Evolutionary conservation across 208 protist genomes (phyloP).

Genomic region (Crithidia thermophila): DNA sequence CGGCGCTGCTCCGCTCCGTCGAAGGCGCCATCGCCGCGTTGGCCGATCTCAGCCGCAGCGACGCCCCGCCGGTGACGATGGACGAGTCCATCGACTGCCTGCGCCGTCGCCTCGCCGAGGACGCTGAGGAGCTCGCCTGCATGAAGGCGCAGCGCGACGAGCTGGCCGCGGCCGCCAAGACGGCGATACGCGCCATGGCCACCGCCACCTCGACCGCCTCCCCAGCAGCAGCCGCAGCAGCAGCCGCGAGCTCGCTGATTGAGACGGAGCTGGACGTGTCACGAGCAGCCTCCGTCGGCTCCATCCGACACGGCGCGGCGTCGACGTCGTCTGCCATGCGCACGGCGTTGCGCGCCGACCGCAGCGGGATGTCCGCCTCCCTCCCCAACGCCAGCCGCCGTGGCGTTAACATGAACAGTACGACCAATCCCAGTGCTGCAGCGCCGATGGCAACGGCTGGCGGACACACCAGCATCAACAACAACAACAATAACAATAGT

Average conservation of each 20-base stretch:
- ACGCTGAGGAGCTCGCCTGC: neutral
- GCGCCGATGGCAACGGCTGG: too few relatives aligned
- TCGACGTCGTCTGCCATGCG: neutral
- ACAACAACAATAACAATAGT: too few relatives aligned
- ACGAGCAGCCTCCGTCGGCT: neutral
- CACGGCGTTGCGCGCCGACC: neutral
- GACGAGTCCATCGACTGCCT: constrained; percentile 4
- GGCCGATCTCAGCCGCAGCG: neutral
- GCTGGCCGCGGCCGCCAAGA: constrained; percentile 5
- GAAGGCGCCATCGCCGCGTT: constrained; percentile 2
- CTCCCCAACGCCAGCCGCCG: neutral
- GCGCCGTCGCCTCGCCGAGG: constrained; percentile 2
- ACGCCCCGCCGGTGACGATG: constrained; percentile 6
- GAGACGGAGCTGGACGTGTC: constrained; percentile 12
- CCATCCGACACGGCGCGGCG: neutral
- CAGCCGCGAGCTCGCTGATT: neutral
- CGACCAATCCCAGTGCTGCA: constrained; percentile 1
- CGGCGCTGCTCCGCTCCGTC: constrained; percentile 4
- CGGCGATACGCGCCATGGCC: constrained; percentile 4
- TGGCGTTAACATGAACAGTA: too few relatives aligned
- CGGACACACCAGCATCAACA: too few relatives aligned
- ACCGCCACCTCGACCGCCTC: neutral
- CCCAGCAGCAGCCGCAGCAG: too few relatives aligned
- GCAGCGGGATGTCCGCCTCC: neutral
- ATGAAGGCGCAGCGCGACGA: constrained; percentile 27